These are phyloP conservation scores for Fereydounia khargensis DNA, from an alignment of 1,284 basidiomycete species.

Conservation along the genomic window DNA sequence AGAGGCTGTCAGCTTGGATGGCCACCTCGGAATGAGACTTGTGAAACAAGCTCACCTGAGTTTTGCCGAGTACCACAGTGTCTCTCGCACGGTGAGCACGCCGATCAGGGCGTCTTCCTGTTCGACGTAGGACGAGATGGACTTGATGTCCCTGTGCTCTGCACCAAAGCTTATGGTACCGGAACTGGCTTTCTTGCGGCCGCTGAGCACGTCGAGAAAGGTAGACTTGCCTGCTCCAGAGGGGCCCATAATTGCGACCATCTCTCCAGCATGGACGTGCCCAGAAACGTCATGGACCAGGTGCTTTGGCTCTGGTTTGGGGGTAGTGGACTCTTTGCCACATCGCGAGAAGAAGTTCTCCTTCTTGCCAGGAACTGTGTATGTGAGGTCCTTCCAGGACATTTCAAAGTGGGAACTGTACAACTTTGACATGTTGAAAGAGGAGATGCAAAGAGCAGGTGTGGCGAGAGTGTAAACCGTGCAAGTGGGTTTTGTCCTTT, in stretches of 20 bases:
- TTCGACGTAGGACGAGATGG: conserved; percentile 56
- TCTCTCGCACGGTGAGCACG: conserved; percentile 59
- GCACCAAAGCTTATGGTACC: not conserved
- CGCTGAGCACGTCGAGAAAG: conserved; percentile 57
- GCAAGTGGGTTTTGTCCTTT: too few relatives aligned
- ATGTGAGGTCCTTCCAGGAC: too few relatives aligned
- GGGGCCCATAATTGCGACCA: conserved; percentile 55
- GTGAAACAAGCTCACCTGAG: conserved; percentile 23
- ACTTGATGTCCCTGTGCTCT: conserved; percentile 8
- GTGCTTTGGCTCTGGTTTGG: too few relatives aligned
- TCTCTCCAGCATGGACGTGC: conserved; percentile 25
- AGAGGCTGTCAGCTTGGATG: not conserved
- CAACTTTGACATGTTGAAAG: too few relatives aligned
- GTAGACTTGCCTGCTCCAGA: conserved; percentile 58
- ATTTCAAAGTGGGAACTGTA: too few relatives aligned
- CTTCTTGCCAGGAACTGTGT: too few relatives aligned
- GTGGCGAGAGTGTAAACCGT: too few relatives aligned
- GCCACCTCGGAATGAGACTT: not conserved
- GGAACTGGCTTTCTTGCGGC: conserved; percentile 28
- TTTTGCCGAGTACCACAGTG: conserved; percentile 54
- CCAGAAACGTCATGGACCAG: conserved; percentile 16
- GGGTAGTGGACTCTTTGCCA: too few relatives aligned
- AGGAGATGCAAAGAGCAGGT: too few relatives aligned
- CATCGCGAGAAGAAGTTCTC: too few relatives aligned
- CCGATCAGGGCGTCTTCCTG: conserved; percentile 59